phyloP scores from a whole-genome alignment of 257 asterid genomes.

The Petunia axillaris region DNA sequence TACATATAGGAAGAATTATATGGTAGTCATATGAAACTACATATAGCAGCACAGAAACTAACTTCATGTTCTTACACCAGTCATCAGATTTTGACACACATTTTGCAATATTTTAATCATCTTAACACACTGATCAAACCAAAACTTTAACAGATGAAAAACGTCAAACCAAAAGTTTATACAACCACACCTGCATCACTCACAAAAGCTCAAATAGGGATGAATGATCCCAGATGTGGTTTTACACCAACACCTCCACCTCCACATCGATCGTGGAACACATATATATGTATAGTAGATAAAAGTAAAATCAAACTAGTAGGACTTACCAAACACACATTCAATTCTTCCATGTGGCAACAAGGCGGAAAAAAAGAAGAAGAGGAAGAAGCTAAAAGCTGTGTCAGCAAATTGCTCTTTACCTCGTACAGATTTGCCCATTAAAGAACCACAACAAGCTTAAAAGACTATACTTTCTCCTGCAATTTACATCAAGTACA shows the following conservation, averaged over 20 bases:
- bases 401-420: constrained; percentile 24
- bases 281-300: not conserved
- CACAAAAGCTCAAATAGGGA: not conserved
- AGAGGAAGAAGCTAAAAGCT: constrained; percentile 21
- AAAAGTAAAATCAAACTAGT: not conserved
- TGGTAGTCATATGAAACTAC: too few species aligned
- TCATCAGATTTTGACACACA: too few species aligned
- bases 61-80: too few species aligned
- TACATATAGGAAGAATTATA: too few species aligned
- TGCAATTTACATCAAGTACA: constrained; percentile 38
- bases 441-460: constrained; percentile 20
- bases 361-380: not conserved
- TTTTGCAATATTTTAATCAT: too few species aligned
- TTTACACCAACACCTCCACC: not conserved
- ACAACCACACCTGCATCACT: not conserved
- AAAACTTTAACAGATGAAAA: not conserved
- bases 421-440: constrained; percentile 21
- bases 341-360: constrained; percentile 20
- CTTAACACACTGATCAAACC: not conserved
- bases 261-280: not conserved
- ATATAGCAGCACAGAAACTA: too few species aligned
- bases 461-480: constrained; percentile 27
- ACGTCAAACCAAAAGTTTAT: not conserved
- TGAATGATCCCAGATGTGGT: not conserved
- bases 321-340: constrained; percentile 14